A percentile compares a stretch with the other conserved stretches of the same genome.
Evolutionary conservation across 371 early-diverging fungal species (phyloP).

Genomic region (Mortierella sp.): DNA sequence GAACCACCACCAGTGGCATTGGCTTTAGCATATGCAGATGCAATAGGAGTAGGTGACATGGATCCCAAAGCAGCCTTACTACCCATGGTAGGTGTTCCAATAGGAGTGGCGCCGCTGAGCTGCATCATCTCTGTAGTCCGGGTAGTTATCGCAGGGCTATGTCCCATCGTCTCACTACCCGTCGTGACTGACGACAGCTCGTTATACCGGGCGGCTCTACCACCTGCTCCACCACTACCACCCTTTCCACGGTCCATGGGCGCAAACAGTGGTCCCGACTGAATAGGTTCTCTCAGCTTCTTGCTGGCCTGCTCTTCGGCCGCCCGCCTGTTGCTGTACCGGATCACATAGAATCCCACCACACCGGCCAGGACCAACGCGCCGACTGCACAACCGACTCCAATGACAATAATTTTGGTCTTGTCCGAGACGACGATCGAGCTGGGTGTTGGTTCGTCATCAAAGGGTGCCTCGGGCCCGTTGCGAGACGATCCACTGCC

Average conservation of each 20-base stretch:
- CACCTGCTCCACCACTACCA: neutral
- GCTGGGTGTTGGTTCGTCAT: constrained; percentile 17
- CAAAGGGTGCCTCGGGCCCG: neutral
- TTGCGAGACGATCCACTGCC: neutral
- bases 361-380: constrained; percentile 40
- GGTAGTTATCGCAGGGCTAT: constrained; percentile 30
- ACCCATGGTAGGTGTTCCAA: neutral
- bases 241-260: constrained; percentile 12
- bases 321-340: constrained; percentile 38
- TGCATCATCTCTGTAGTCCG: constrained; percentile 37
- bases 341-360: constrained; percentile 45
- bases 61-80: constrained; percentile 13
- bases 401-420: constrained; percentile 43
- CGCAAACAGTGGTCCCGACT: constrained; percentile 33
- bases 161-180: constrained; percentile 9
- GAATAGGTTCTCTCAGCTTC: constrained; percentile 43
- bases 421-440: constrained; percentile 32
- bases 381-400: constrained; percentile 47
- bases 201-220: constrained; percentile 28
- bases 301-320: constrained; percentile 19
- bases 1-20: neutral
- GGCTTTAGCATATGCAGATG: constrained; percentile 28
- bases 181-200: constrained; percentile 41
- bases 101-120: constrained; percentile 1
- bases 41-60: constrained; percentile 38